phyloP scores from a whole-genome alignment of 1,284 basidiomycete genomes.

The Trichosporon sp. region DNA sequence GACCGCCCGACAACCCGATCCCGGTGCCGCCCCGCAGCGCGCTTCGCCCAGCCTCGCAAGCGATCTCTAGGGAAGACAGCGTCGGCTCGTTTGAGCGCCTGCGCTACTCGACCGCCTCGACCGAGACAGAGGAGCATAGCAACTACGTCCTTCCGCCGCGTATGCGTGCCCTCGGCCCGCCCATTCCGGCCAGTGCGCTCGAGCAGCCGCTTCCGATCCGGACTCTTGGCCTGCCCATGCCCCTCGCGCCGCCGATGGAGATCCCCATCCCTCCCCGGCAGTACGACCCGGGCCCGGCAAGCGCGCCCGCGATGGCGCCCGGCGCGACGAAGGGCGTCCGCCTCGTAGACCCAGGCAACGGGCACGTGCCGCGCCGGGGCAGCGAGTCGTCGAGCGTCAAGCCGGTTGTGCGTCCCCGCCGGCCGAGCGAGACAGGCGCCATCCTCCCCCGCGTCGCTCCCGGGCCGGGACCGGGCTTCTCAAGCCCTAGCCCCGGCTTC shows the following conservation, averaged over 20 bases:
- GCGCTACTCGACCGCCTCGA: slow-evolving; percentile 17
- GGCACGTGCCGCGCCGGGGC: slow-evolving; percentile 13
- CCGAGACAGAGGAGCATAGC: slow-evolving; percentile 16
- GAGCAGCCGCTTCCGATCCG: not conserved
- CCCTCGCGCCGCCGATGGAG: slow-evolving; percentile 2
- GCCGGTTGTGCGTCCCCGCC: slow-evolving; percentile 2
- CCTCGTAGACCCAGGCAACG: slow-evolving; percentile 11
- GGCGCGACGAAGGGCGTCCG: slow-evolving; percentile 4
- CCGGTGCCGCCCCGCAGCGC: not conserved
- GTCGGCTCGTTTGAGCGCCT: slow-evolving; percentile 12
- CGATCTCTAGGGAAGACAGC: slow-evolving; percentile 12
- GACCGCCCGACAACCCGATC: slow-evolving; percentile 13
- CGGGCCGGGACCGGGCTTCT: not conserved
- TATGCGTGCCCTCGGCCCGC: slow-evolving; percentile 13
- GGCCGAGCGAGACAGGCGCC: slow-evolving; percentile 11
- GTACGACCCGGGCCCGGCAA: not conserved
- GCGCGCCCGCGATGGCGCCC: not conserved
- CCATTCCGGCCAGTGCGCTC: slow-evolving; percentile 7
- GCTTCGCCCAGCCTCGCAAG: not conserved
- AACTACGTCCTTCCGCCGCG: slow-evolving; percentile 12
- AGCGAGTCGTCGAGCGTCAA: slow-evolving; percentile 6
- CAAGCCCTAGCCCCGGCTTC: not conserved
- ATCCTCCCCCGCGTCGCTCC: slow-evolving; percentile 4
- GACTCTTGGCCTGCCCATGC: not conserved
- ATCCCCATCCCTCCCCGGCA: not conserved